A percentile compares a stretch with the other conserved stretches of the same genome.
These are phyloP conservation scores for Tolypocladium amazonense DNA, from an alignment of 2,329 filamentous ascomycete species.

Conservation along the genomic window DNA sequence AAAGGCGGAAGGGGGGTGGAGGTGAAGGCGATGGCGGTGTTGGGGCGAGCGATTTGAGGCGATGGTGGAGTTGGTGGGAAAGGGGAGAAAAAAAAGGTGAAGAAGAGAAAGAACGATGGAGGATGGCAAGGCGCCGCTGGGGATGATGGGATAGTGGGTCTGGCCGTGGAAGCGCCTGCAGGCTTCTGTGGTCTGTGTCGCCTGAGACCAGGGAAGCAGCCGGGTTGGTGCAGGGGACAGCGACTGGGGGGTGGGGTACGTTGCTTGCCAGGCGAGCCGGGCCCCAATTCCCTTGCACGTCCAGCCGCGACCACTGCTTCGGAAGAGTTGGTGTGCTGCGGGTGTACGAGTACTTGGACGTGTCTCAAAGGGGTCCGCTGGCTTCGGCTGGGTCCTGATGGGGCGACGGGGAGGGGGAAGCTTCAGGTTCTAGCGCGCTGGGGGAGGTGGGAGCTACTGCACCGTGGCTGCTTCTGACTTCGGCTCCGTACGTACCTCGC, in stretches of 20 bases:
- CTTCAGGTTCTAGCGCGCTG: neutral
- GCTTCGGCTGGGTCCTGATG: neutral
- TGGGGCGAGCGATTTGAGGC: conserved; percentile 5
- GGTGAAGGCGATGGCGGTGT: conserved; percentile 6
- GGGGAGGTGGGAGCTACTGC: neutral
- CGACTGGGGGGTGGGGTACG: neutral
- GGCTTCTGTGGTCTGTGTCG: neutral
- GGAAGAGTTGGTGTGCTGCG: neutral
- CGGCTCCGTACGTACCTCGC: neutral
- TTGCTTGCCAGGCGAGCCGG: neutral
- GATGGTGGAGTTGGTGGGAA: conserved; percentile 16
- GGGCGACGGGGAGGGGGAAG: neutral
- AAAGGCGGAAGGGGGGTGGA: conserved; percentile 8
- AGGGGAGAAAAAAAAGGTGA: conserved; percentile 14
- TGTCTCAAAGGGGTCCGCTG: neutral
- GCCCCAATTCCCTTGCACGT: neutral
- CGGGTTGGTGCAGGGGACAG: neutral
- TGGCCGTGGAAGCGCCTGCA: conserved; percentile 7
- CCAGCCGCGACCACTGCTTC: neutral
- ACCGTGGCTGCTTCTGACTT: neutral
- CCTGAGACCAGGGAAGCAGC: neutral
- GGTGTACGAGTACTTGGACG: neutral
- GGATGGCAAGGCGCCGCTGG: conserved; percentile 8
- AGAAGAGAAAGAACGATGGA: conserved; percentile 15
- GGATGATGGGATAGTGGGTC: conserved; percentile 14